Evolutionary conservation across 305 asterid genomes (phyloP).

Genomic region (Petunia hybrid): DNA sequence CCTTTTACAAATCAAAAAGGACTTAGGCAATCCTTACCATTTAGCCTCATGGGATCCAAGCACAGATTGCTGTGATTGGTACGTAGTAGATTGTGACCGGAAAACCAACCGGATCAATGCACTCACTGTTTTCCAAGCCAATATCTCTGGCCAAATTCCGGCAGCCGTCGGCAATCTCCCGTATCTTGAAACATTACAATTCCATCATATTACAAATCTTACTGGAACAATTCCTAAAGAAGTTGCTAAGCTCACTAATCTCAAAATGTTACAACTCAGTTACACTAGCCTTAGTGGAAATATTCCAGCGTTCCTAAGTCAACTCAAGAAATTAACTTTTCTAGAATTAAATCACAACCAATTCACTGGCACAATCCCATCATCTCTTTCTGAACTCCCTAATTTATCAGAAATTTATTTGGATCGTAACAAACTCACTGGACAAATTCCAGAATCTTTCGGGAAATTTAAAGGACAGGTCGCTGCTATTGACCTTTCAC

Average conservation of each 20-base stretch:
- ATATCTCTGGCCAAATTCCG: slow-evolving; percentile 50
- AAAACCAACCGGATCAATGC: slow-evolving; percentile 39
- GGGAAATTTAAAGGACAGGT: slow-evolving; percentile 39
- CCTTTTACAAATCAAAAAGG: slow-evolving; percentile 45
- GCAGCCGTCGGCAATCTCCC: slow-evolving; percentile 43
- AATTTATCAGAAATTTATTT: slow-evolving; percentile 36
- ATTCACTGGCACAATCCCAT: slow-evolving; percentile 44
- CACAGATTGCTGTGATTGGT: slow-evolving; percentile 49
- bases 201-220: slow-evolving; percentile 43
- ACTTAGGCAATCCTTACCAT: slow-evolving; percentile 44
- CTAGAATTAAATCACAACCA: slow-evolving; percentile 40
- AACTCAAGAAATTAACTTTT: slow-evolving; percentile 38
- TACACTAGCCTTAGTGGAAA: slow-evolving; percentile 43
- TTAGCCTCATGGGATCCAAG: slow-evolving; percentile 48
- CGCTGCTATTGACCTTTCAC: slow-evolving; percentile 39
- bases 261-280: slow-evolving; percentile 35
- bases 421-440: slow-evolving; percentile 45
- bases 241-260: slow-evolving; percentile 41
- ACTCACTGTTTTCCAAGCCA: slow-evolving; percentile 37
- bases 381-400: slow-evolving; percentile 34
- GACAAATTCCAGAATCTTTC: slow-evolving; percentile 46
- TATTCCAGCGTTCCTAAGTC: slow-evolving; percentile 41
- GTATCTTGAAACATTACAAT: slow-evolving; percentile 32
- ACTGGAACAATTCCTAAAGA: slow-evolving; percentile 45
- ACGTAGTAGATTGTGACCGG: slow-evolving; percentile 39